phyloP scores from a whole-genome alignment of 2,329 filamentous ascomycete genomes.

The Aaosphaeria pasadenensis region DNA sequence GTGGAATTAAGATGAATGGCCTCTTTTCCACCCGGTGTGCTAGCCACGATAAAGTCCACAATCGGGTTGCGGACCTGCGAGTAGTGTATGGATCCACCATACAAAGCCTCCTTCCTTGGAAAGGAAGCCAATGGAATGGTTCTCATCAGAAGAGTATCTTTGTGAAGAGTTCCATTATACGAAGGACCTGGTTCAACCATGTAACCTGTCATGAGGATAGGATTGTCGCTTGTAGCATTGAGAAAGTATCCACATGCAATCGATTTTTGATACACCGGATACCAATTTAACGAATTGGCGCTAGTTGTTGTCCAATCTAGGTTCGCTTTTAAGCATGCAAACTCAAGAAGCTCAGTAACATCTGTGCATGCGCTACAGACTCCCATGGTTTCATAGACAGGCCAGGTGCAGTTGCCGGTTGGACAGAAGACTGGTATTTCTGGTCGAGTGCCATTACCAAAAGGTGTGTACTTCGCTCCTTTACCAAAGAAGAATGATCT shows the following conservation, averaged over 20 bases:
- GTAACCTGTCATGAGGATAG: slow-evolving; percentile 6
- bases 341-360: slow-evolving; percentile 1
- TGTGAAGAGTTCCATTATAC: background rate
- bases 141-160: slow-evolving; percentile 12
- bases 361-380: slow-evolving; percentile 10
- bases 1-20: slow-evolving; percentile 4
- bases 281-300: background rate
- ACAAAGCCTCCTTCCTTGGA: background rate
- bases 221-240: slow-evolving; percentile 2
- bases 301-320: slow-evolving; percentile 2
- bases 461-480: slow-evolving; percentile 9
- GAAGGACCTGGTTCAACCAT: background rate
- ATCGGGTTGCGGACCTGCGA: slow-evolving; percentile 8
- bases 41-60: slow-evolving; percentile 1
- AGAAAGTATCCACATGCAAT: slow-evolving; percentile 3
- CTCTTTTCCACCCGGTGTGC: background rate
- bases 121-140: slow-evolving; percentile 7
- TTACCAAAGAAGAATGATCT: slow-evolving; percentile 15
- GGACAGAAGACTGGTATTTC: slow-evolving; percentile 26
- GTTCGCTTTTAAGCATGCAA: background rate
- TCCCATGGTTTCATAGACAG: slow-evolving; percentile 9
- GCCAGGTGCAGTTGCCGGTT: slow-evolving; percentile 16
- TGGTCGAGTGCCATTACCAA: slow-evolving; percentile 21
- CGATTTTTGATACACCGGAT: background rate
- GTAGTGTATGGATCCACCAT: slow-evolving; percentile 16